Evolutionary conservation across 2,329 filamentous ascomycete genomes (phyloP).

Genomic region (Xylariaceae sp.): DNA sequence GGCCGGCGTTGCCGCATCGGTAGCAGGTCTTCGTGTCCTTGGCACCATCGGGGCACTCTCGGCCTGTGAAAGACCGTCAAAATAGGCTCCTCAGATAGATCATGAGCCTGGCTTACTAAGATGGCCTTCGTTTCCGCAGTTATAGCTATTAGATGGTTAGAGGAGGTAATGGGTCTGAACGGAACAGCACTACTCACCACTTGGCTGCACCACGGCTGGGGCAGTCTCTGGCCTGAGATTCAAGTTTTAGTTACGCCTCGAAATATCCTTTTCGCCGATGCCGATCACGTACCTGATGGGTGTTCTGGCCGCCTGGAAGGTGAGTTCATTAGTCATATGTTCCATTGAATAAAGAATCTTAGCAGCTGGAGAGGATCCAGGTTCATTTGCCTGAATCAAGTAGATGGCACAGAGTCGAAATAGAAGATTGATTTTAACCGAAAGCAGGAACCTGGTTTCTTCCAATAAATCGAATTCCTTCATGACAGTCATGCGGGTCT

Average conservation of each 20-base stretch:
- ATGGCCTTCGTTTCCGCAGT: constrained; percentile 59
- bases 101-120: constrained; percentile 55
- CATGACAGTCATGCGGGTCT: too few relatives aligned
- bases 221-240: constrained; percentile 71
- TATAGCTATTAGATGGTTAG: constrained; percentile 28
- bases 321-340: too few relatives aligned
- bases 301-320: constrained; percentile 61
- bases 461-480: too few relatives aligned
- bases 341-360: too few relatives aligned
- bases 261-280: too few relatives aligned
- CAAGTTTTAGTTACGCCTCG: too few relatives aligned
- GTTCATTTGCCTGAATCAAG: too few relatives aligned
- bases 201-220: constrained; percentile 78
- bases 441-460: too few relatives aligned
- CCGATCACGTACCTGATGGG: constrained; percentile 69
- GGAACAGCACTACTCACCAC: constrained; percentile 57
- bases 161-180: constrained; percentile 3
- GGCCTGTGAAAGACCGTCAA: constrained; percentile 48
- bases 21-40: constrained; percentile 82
- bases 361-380: too few relatives aligned
- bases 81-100: constrained; percentile 1
- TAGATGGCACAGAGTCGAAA: too few relatives aligned
- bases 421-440: too few relatives aligned
- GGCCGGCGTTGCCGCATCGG: constrained; percentile 76
- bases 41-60: constrained; percentile 83